Conservation (phyloP, 306 rosid species). For the Medicago arabica region DNA sequence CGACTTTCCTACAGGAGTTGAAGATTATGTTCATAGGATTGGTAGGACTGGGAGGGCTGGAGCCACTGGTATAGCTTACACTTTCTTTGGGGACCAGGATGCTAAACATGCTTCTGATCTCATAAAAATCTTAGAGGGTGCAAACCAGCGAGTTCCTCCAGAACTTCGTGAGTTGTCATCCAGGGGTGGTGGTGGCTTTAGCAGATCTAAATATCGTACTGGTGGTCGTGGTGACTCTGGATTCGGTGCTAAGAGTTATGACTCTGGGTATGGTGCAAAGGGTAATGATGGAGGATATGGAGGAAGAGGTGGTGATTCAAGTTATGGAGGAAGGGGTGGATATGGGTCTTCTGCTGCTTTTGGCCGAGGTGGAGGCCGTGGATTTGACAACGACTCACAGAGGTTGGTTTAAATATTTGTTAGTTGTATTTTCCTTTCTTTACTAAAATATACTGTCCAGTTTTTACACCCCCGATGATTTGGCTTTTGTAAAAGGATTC, state of each 20-base stretch:
- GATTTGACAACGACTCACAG: slow-evolving; percentile 60
- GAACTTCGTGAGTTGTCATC: slow-evolving; percentile 84
- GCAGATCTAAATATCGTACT: slow-evolving; percentile 80
- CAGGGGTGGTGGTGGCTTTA: slow-evolving; percentile 94
- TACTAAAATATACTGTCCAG: neutral
- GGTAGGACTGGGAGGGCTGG: slow-evolving; percentile 99
- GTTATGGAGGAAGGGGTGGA: slow-evolving; percentile 66
- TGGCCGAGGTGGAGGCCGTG: slow-evolving; percentile 71
- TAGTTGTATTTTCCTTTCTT: neutral
- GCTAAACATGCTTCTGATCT: slow-evolving; percentile 91
- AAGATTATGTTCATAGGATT: slow-evolving; percentile 99
- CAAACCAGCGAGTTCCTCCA: slow-evolving; percentile 86
- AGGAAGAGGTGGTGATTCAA: slow-evolving; percentile 57
- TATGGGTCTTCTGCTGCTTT: slow-evolving; percentile 55
- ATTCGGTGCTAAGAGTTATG: neutral
- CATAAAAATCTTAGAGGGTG: slow-evolving; percentile 95
- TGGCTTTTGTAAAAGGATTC: neutral
- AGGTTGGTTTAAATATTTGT: slow-evolving; percentile 53
- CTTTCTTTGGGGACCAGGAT: slow-evolving; percentile 95
- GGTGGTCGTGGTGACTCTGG: slow-evolving; percentile 73
- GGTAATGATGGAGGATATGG: slow-evolving; percentile 50
- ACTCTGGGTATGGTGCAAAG: slow-evolving; percentile 71
- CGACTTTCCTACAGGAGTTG: slow-evolving; percentile 99
- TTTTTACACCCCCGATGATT: neutral
- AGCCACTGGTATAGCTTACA: slow-evolving; percentile 91